Evolutionary conservation across 192 early-diverging fungal species (phyloP), one percentile per base, ranked within the genome.

Genomic region (Funneliformis mosseae): DNA sequence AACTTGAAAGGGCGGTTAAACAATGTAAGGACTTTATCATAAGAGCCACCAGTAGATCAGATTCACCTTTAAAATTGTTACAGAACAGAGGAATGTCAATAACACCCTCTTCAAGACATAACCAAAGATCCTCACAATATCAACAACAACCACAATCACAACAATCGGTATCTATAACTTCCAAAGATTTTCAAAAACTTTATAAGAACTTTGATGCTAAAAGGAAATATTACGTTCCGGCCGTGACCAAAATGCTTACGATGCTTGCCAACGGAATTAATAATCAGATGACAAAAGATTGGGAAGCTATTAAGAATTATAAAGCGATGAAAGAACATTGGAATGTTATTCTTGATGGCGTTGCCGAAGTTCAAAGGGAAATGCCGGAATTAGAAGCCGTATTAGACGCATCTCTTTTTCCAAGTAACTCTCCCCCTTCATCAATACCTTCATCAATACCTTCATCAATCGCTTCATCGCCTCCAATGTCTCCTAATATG

Each of bases 171-270:
- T 77, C 83, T 8, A 79, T 87, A 23, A 88, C 86, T 27, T 78
- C 76, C 3, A 86, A 85, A 12, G 86, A 88, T 61, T 85, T 87
- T 38, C 85, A 86, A 61, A 83, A 82, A 41, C 83, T 87, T 63
- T 87, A 85, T 76, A 89, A 91, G 80, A 85, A 81, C 2, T 91
- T 91, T 59, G 90, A 91, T 67, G 85, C 84, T 41, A 89, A 88
- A 82, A 83, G 87, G 68, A 89, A 89, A 78, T 88, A 89, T 81
- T 91, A 87, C 62, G 80, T 86, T 27, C 88, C 88, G 9, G 83
- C 87, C 8, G 86, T 91, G 28, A 85, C 83, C 70, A 86, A 87
- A 81, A 88, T 91, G 88, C 80, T 91, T 14, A 84, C 83, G 33
- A 88, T 87, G 85, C 83, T 91, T 38, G 88, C 86, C 50, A 86